Conservation (phyloP, 2,329 filamentous ascomycete species). For the Colletotrichum sp. region DNA sequence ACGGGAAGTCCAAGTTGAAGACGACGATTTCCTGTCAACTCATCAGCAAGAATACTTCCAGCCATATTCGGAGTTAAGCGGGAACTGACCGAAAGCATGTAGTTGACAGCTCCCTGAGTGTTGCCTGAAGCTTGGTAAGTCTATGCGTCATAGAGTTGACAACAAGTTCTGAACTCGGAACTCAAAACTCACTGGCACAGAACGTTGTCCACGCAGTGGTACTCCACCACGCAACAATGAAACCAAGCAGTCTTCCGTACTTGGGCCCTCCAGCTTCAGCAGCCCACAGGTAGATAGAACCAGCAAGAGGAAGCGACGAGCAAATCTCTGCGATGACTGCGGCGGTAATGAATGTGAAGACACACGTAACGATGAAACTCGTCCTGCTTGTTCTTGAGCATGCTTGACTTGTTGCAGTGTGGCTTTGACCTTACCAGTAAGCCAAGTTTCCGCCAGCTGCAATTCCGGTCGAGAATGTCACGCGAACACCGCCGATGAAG, state of each 20-base stretch:
- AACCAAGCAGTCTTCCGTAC: constrained; percentile 61
- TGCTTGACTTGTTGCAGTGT: background rate
- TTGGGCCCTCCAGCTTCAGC: constrained; percentile 60
- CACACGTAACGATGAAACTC: constrained; percentile 62
- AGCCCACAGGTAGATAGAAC: constrained; percentile 67
- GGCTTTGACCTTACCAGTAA: constrained; percentile 51
- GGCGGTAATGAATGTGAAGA: constrained; percentile 66
- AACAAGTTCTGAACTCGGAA: fast-evolving
- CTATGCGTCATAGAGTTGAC: background rate
- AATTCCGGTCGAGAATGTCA: constrained; percentile 67
- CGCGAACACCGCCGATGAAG: constrained; percentile 64
- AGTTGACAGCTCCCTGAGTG: constrained; percentile 55
- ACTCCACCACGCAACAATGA: constrained; percentile 69
- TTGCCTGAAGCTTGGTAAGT: constrained; percentile 37
- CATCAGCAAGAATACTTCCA: background rate
- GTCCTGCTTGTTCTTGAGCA: constrained; percentile 44
- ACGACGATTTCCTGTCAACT: constrained; percentile 56
- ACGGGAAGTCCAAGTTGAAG: constrained; percentile 60
- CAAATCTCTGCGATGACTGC: constrained; percentile 66
- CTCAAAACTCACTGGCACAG: constrained; percentile 46
- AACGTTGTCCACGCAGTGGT: constrained; percentile 67
- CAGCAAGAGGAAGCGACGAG: constrained; percentile 62
- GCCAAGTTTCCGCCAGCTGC: constrained; percentile 64
- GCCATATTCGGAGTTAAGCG: background rate
- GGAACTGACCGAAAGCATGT: constrained; percentile 52